Evolutionary conservation across 2,329 filamentous ascomycete species (phyloP), one percentile per base, ranked within the genome.

Genomic region (Albifimbria verrucaria): DNA sequence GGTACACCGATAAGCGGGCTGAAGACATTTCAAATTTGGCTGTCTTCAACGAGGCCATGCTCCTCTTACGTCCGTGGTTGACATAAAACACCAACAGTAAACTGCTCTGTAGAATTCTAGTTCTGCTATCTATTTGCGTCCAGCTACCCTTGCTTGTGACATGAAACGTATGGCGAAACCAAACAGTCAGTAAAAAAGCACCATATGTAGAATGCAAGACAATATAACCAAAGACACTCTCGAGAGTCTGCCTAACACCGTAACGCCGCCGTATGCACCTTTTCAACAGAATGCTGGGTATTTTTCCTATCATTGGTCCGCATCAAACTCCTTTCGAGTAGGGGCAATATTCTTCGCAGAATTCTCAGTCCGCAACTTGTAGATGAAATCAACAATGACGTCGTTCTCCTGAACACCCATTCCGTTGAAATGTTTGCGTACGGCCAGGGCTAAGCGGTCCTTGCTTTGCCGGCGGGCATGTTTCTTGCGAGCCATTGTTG

Each of bases 371-470:
- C 68, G 68, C 25, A 89, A 79, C 65, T 85, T 88, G 76, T 90
- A 89, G 56, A 92, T 77, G 66, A 91, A 84, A 58, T 89, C 88
- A 52, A 92, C 88, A 53, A 94, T 88, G 59, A 92, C 86, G 62
- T 94, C 90, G 65, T 87, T 91, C 74, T 95, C 90, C 58, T 86
- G 87, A 41, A 93, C 83, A 17, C 87, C 88, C 59, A 89, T 78
- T 28, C 83, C 85, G 66, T 94, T 94, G 74, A 94, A 94, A 71
- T 94, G 89, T 68, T 91, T 92, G 58, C 89, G 80, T 48, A 92
- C 87, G 2, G 83, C 79, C 59, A 85, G 78, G 9, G 88, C 87
- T 51, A 95, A 76, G 59, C 89, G 81, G 36, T 90, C 86, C 66
- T 89, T 89, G 62, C 81, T 82, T 66, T 92, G 85, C 51, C 87